Conservation (phyloP, 2,329 filamentous ascomycete species). For the Aplosporella prunicola region DNA sequence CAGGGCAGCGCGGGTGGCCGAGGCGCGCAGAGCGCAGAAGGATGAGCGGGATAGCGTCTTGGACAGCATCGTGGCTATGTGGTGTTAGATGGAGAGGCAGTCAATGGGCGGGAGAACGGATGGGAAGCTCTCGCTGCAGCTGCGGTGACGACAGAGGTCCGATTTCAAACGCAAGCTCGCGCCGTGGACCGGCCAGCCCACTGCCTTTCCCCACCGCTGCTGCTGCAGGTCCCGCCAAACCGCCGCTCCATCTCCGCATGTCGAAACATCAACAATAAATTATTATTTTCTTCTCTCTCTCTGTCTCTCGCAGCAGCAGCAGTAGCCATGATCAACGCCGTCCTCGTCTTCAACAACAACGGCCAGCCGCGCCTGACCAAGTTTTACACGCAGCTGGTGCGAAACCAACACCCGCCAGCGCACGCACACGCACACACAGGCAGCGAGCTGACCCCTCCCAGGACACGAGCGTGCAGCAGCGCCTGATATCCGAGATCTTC, state of each 20-base stretch:
- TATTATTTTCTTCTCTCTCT: background rate
- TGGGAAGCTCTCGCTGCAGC: too few species aligned
- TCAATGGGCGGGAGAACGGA: conserved; percentile 1
- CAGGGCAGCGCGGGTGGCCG: conserved; percentile 3
- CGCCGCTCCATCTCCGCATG: too few species aligned
- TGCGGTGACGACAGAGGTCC: too few species aligned
- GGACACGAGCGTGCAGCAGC: conserved; percentile 96
- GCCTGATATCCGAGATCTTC: conserved; percentile 95
- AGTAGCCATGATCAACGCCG: conserved; percentile 83
- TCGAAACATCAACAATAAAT: too few species aligned
- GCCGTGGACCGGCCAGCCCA: too few species aligned
- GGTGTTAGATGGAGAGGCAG: too few species aligned
- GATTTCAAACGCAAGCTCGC: too few species aligned
- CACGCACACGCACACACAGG: background rate
- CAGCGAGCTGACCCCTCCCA: conserved; percentile 28
- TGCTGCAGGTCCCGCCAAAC: too few species aligned
- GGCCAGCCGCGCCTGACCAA: conserved; percentile 94
- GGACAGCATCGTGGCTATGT: conserved; percentile 1
- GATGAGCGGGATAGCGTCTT: too few species aligned
- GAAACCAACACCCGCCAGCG: background rate
- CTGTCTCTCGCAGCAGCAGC: background rate
- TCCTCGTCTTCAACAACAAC: conserved; percentile 97
- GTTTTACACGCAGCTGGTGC: conserved; percentile 93
- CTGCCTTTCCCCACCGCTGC: too few species aligned
- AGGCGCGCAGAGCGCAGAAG: background rate